These are phyloP conservation scores for Penicillium argentinense DNA, from an alignment of 495 filamentous ascomycete species.

Conservation along the genomic window DNA sequence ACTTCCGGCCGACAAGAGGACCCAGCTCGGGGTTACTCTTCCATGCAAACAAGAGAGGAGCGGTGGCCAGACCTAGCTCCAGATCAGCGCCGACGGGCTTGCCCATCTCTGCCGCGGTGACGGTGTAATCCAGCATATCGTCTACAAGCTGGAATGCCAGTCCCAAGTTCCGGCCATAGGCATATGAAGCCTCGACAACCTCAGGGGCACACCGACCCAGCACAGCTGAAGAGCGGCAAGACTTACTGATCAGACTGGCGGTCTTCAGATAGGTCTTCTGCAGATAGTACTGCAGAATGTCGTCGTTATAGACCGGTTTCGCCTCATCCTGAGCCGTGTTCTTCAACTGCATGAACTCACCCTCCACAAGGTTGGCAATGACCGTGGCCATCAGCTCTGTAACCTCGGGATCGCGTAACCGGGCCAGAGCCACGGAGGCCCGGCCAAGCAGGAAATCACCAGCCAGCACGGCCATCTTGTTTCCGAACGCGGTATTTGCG, in stretches of 20 bases:
- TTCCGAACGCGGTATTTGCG: conserved; percentile 91
- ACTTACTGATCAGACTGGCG: conserved; percentile 92
- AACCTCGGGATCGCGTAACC: conserved; percentile 88
- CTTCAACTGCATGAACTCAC: conserved; percentile 98
- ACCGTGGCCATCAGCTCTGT: conserved; percentile 93
- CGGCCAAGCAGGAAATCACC: conserved; percentile 93
- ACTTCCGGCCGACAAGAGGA: conserved; percentile 87
- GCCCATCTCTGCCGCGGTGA: conserved; percentile 77
- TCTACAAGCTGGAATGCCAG: conserved; percentile 98
- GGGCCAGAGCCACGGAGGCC: conserved; percentile 89
- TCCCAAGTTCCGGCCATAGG: conserved; percentile 88
- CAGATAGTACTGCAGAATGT: conserved; percentile 90
- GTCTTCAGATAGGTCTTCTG: conserved; percentile 99
- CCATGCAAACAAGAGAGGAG: conserved; percentile 94
- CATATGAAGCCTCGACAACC: conserved; percentile 86
- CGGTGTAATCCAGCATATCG: conserved; percentile 96
- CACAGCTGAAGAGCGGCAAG: conserved; percentile 84
- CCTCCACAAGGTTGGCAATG: conserved; percentile 95
- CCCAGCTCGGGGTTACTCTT: conserved; percentile 84
- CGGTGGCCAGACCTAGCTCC: conserved; percentile 92
- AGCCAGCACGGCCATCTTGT: conserved; percentile 97
- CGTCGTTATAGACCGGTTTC: conserved; percentile 78
- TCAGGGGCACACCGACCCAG: conserved; percentile 74
- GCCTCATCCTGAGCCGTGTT: conserved; percentile 88
- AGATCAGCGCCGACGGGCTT: conserved; percentile 95